Percentiles rank a stretch among this genome's conserved stretches.
phyloP scores from a whole-genome alignment of 2,329 filamentous ascomycete genomes.

The Leptodontidium sp. region DNA sequence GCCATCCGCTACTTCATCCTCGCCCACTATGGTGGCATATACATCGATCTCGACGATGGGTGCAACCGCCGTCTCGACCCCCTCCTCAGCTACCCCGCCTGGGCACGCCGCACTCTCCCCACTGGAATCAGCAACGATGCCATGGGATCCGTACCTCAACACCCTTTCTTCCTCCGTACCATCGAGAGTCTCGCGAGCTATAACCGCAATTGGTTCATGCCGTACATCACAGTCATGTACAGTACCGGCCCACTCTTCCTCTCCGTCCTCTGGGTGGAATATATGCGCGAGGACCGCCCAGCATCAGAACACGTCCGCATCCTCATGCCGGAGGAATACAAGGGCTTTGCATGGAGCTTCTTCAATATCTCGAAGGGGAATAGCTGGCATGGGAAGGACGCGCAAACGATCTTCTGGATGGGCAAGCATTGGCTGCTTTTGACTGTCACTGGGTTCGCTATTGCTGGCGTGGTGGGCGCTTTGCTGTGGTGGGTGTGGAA shows the following conservation, averaged over 20 bases:
- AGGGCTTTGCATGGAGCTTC: constrained; percentile 73
- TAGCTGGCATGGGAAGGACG: constrained; percentile 58
- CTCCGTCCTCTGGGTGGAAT: constrained; percentile 79
- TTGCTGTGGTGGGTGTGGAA: constrained; percentile 44
- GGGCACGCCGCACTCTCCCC: constrained; percentile 74
- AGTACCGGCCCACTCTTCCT: constrained; percentile 80
- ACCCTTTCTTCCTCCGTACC: constrained; percentile 77
- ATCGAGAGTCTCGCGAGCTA: constrained; percentile 74
- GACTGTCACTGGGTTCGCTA: constrained; percentile 47
- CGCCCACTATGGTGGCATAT: constrained; percentile 79
- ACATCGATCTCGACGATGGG: constrained; percentile 75
- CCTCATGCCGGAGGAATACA: constrained; percentile 76
- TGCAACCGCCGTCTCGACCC: constrained; percentile 58
- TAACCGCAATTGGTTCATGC: constrained; percentile 67
- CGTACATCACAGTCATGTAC: constrained; percentile 82
- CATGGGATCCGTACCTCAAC: constrained; percentile 76
- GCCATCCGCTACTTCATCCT: constrained; percentile 83
- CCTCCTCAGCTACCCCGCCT: constrained; percentile 72
- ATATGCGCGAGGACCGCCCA: constrained; percentile 61
- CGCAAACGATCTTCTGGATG: constrained; percentile 58
- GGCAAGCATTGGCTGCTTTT: constrained; percentile 52
- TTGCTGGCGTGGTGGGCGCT: constrained; percentile 43
- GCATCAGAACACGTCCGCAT: constrained; percentile 67
- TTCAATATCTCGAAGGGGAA: constrained; percentile 61
- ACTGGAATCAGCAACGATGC: constrained; percentile 85